phyloP scores from a whole-genome alignment of 2,329 filamentous ascomycete species.

The Ophiostoma quercus region DNA sequence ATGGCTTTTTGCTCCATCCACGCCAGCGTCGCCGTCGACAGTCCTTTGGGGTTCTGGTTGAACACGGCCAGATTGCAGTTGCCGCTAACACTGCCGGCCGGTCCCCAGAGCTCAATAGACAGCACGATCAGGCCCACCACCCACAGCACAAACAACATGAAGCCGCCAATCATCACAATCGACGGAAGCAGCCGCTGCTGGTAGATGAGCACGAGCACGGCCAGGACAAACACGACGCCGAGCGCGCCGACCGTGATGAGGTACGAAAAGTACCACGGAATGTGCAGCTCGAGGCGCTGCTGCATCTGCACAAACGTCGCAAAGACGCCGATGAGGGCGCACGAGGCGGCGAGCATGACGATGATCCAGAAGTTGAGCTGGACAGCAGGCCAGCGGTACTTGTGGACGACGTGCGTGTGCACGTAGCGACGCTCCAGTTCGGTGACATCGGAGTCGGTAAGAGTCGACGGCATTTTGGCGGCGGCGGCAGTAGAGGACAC shows the following conservation, averaged over 20 bases:
- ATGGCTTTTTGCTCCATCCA: slow-evolving; percentile 61
- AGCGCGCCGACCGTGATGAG: slow-evolving; percentile 56
- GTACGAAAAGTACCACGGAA: slow-evolving; percentile 67
- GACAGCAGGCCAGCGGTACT: slow-evolving; percentile 64
- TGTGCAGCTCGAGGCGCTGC: slow-evolving; percentile 46
- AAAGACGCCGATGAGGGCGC: slow-evolving; percentile 58
- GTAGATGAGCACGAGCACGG: slow-evolving; percentile 59
- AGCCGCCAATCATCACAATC: slow-evolving; percentile 59
- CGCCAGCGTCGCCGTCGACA: slow-evolving; percentile 52
- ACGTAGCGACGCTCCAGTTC: slow-evolving; percentile 10
- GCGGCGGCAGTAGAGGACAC: neutral
- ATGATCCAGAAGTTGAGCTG: slow-evolving; percentile 64
- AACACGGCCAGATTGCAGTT: slow-evolving; percentile 58
- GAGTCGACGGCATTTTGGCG: slow-evolving; percentile 36
- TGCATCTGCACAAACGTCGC: slow-evolving; percentile 56
- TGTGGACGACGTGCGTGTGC: slow-evolving; percentile 39
- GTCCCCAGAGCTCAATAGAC: slow-evolving; percentile 59
- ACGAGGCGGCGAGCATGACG: slow-evolving; percentile 56
- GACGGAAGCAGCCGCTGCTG: slow-evolving; percentile 56
- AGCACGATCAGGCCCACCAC: slow-evolving; percentile 59
- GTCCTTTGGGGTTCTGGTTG: slow-evolving; percentile 45
- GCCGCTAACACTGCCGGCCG: slow-evolving; percentile 51
- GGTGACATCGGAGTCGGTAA: slow-evolving; percentile 37
- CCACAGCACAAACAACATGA: slow-evolving; percentile 64
- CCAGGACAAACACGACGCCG: slow-evolving; percentile 59